These are phyloP conservation scores for Marasmius oreades DNA, from an alignment of 1,284 basidiomycete genomes.

Conservation along the genomic window DNA sequence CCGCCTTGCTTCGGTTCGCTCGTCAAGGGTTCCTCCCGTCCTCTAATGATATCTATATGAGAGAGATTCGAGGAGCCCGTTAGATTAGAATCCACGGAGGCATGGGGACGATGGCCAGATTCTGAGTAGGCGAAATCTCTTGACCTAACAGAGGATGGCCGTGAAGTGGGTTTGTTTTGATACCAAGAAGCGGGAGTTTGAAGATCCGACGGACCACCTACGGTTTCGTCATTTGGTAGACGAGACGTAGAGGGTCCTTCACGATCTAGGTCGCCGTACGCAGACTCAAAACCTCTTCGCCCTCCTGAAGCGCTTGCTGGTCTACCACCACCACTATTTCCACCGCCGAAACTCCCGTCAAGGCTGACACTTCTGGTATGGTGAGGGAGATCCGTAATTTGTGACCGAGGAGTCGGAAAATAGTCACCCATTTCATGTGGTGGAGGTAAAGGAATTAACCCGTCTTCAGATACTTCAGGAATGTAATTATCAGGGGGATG, in stretches of 20 bases:
- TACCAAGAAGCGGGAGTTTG: constrained; percentile 15
- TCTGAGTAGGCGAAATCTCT: constrained; percentile 6
- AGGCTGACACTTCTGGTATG: neutral
- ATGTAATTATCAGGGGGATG: constrained; percentile 22
- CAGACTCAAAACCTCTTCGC: constrained; percentile 8
- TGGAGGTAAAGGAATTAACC: constrained; percentile 19
- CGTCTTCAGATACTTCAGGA: constrained; percentile 15
- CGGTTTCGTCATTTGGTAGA: neutral
- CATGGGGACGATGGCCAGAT: constrained; percentile 10
- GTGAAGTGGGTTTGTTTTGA: constrained; percentile 1
- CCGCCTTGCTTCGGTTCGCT: neutral
- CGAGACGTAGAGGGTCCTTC: neutral
- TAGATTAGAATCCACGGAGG: constrained; percentile 14
- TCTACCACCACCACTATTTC: neutral
- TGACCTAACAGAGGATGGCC: neutral
- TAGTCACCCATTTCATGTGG: constrained; percentile 14
- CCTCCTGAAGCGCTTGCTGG: neutral
- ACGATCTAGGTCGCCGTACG: constrained; percentile 9
- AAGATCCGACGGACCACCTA: neutral
- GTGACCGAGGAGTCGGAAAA: neutral
- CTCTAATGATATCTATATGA: constrained; percentile 6
- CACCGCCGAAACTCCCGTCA: neutral
- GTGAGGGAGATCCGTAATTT: neutral
- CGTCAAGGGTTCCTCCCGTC: neutral
- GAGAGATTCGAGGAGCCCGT: constrained; percentile 4